phyloP scores from a whole-genome alignment of 768 basidiomycete species.

The Xerocomellus intermedius region DNA sequence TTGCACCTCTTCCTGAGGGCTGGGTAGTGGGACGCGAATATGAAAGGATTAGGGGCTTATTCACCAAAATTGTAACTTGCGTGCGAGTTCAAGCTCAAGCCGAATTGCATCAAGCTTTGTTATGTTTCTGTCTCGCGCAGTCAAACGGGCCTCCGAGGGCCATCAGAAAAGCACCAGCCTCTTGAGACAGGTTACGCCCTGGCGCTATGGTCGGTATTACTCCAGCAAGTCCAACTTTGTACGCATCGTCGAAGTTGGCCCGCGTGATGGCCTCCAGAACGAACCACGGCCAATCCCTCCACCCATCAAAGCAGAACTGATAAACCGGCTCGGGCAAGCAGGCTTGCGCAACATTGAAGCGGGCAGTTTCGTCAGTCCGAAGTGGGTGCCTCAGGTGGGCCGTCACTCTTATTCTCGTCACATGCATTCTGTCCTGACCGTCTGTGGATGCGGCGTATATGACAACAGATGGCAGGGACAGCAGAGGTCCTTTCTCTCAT shows the following conservation, averaged over 20 bases:
- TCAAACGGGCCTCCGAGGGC: background rate
- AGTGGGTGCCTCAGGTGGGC: constrained; percentile 84
- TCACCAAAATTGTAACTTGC: background rate
- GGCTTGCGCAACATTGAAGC: constrained; percentile 74
- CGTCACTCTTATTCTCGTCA: constrained; percentile 4
- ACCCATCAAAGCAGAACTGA: constrained; percentile 73
- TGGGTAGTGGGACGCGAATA: too few species aligned
- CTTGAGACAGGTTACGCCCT: background rate
- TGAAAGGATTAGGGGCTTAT: background rate
- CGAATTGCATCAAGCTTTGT: background rate
- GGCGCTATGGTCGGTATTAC: background rate
- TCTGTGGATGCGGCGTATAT: background rate
- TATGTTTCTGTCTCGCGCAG: constrained; percentile 12
- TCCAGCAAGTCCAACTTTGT: constrained; percentile 23
- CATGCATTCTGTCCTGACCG: background rate
- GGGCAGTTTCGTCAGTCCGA: constrained; percentile 90
- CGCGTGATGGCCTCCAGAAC: constrained; percentile 91
- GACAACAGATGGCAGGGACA: constrained; percentile 80
- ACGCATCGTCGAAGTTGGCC: constrained; percentile 83
- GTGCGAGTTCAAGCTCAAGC: background rate
- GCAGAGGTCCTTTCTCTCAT: constrained; percentile 65
- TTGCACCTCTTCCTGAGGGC: too few species aligned
- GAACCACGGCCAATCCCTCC: constrained; percentile 73
- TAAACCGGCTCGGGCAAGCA: constrained; percentile 67
- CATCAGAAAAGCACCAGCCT: background rate